These are phyloP conservation scores for Madurella mycetomatis DNA, from an alignment of 2,329 filamentous ascomycete species.

Conservation along the genomic window DNA sequence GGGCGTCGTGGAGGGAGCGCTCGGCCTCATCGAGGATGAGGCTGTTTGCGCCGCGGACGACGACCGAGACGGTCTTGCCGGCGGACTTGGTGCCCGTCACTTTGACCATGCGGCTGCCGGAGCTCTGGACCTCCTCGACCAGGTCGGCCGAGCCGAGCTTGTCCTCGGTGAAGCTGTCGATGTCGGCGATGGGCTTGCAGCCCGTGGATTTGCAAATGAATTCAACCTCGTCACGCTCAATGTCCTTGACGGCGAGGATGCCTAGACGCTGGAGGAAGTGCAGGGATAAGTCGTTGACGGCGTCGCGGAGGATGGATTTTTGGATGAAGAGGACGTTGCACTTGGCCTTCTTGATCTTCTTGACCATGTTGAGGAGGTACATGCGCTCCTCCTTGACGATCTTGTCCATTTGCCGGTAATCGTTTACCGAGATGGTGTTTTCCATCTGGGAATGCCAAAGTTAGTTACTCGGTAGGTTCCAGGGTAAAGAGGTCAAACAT, in stretches of 20 bases:
- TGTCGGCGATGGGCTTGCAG: slow-evolving; percentile 97
- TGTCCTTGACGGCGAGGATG: slow-evolving; percentile 94
- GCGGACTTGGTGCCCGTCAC: slow-evolving; percentile 83
- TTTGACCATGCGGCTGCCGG: slow-evolving; percentile 89
- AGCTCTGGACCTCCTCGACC: slow-evolving; percentile 84
- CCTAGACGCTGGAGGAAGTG: slow-evolving; percentile 97
- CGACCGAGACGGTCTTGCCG: slow-evolving; percentile 87
- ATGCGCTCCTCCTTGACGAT: slow-evolving; percentile 98
- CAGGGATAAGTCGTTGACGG: slow-evolving; percentile 93
- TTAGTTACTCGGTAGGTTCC: neutral
- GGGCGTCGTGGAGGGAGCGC: slow-evolving; percentile 91
- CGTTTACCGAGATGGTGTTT: slow-evolving; percentile 98
- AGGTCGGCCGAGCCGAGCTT: slow-evolving; percentile 93
- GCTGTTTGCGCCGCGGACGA: slow-evolving; percentile 89
- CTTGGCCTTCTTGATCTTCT: slow-evolving; percentile 99
- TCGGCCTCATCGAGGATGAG: slow-evolving; percentile 96
- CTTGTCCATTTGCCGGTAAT: slow-evolving; percentile 99
- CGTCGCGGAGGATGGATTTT: slow-evolving; percentile 95
- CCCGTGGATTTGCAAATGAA: slow-evolving; percentile 99
- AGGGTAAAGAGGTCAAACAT: slow-evolving; percentile 30
- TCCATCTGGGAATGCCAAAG: slow-evolving; percentile 65
- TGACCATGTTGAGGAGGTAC: slow-evolving; percentile 97
- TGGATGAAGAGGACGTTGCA: slow-evolving; percentile 98
- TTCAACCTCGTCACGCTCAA: slow-evolving; percentile 97
- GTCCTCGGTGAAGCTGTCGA: slow-evolving; percentile 98